Evolutionary conservation across 495 filamentous ascomycete genomes (phyloP), one percentile per base, ranked within the genome.

Genomic region (Penicillium diatomitis): DNA sequence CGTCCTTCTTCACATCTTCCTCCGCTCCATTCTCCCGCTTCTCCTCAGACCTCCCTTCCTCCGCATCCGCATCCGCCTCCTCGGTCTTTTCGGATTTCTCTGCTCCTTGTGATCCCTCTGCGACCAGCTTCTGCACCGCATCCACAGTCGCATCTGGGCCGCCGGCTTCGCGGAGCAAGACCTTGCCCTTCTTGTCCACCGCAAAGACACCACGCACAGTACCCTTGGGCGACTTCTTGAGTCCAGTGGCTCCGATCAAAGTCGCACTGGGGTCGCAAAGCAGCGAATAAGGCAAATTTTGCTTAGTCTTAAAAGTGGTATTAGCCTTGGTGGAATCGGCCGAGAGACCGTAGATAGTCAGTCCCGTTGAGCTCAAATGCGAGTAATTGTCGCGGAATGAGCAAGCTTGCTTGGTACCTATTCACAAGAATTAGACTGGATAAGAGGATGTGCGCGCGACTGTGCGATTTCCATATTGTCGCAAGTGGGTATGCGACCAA

Each of bases 401-500:
- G 67, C 92, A 96, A 44, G 77, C 92, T 81, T 97, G 92, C 31
- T 76, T 88, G 37, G 88, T 97, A 73, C 90, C 90, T 95, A 42
- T 31, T 6, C 5, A 41, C 0, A 38, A 20, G 28, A 29, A 32
- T 48, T 20, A 20, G 20, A 20, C 0, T 20, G 20, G 36, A 41
- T 38, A 20, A 31, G 37, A 34, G 9, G 37, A 10, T 10, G 36
- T 20, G 36, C 2, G 31, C 9, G 8, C 34, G 29, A 27, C 20
- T 20, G 20, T 20, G 20, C 20, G 20, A 20, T 20, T 20, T 0
- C 20, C 20, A 20, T 20, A 2, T 20, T 20, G 20, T 20, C 20
- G 20, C 20, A 20, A 20, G 20, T 20, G 20, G 20, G 20, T 20
- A 20, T 20, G 20, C 20, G 20, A 20, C 20, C 6, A 39, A 2